phyloP scores from a whole-genome alignment of 2,329 filamentous ascomycete genomes.

The Pseudogymnoascus sp. region DNA sequence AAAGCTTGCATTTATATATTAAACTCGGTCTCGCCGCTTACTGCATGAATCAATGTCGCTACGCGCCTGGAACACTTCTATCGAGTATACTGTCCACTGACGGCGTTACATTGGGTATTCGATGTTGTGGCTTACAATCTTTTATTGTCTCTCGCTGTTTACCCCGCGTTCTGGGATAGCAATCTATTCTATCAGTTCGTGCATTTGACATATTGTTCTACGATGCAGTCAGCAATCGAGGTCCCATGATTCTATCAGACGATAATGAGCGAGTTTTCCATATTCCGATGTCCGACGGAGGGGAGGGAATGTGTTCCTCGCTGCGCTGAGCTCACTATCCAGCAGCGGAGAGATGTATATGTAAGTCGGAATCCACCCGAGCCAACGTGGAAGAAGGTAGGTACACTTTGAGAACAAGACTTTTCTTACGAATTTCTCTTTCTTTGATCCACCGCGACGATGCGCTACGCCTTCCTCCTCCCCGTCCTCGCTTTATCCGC shows the following conservation, averaged over 20 bases:
- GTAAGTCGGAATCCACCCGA: not conserved
- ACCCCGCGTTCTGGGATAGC: not conserved
- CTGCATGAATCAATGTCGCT: not conserved
- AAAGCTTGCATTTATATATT: constrained; percentile 5
- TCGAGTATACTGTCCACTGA: not conserved
- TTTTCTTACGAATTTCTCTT: not conserved
- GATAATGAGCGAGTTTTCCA: not conserved
- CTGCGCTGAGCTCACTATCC: not conserved
- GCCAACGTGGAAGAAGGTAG: not conserved
- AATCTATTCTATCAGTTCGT: not conserved
- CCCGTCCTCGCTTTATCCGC: not conserved
- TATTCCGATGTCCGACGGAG: not conserved
- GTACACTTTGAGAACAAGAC: not conserved
- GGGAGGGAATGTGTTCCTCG: too few relatives aligned
- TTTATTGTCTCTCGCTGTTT: not conserved
- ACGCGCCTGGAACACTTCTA: not conserved
- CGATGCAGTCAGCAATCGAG: not conserved
- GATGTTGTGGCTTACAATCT: not conserved
- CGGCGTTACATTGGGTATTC: not conserved
- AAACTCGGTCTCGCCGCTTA: not conserved
- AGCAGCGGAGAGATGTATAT: not conserved
- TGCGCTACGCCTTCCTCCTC: not conserved
- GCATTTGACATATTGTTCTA: not conserved
- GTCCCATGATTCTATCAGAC: not conserved
- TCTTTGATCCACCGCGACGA: not conserved